Base-by-base conservation (phyloP, 106 monocot genomes). In the Iris macrosiphon region DNA sequence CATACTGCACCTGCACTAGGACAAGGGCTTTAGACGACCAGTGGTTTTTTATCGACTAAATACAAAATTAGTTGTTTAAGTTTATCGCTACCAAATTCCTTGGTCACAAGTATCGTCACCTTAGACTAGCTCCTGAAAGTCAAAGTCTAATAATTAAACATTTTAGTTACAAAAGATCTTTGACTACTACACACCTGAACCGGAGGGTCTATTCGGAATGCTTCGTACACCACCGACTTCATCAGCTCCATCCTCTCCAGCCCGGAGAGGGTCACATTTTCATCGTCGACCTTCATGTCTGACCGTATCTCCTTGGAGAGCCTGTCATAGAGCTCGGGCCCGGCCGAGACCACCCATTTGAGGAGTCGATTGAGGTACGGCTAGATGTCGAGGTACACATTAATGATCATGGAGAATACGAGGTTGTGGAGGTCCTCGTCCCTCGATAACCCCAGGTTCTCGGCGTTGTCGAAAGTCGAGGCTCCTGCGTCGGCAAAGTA, bases 361-460 rank as follows among this genome's bases (percentile, higher is more conserved):
- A 81, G 44, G 11, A 81, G 33, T 32, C 41, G 9, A 17, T 72
- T 71, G 17, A 81, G 9, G 1, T 34, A 25, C 19, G 50, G 20
- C 57, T 76, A 67, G 45, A 76, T 22, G 4, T 67, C 81, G 7
- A 50, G 76, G 26, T 44, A 72, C 32, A 63, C 42, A 55, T 81
- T 81, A 66, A 76, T 68, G 31, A 62, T 38, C 39, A 48, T 72
- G n/a, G 66, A 57, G 61, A 72, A 81, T 28, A 76, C 37, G 24
- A 81, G 42, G 62, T 81, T 76, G 63, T 81, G 81, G 40, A 38
- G 38, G 3, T 76, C 81, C 45, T 76, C 81, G 4, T 72, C 63
- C 31, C 72, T 63, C 4, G 62, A 46, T 16, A 76, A 31, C 13
- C 81, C 81, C 14, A 68, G 34, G 45, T 55, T 51, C 59, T 72